Evolutionary conservation across 2,329 filamentous ascomycete species (phyloP).

Genomic region (Helicocarpus griseus): DNA sequence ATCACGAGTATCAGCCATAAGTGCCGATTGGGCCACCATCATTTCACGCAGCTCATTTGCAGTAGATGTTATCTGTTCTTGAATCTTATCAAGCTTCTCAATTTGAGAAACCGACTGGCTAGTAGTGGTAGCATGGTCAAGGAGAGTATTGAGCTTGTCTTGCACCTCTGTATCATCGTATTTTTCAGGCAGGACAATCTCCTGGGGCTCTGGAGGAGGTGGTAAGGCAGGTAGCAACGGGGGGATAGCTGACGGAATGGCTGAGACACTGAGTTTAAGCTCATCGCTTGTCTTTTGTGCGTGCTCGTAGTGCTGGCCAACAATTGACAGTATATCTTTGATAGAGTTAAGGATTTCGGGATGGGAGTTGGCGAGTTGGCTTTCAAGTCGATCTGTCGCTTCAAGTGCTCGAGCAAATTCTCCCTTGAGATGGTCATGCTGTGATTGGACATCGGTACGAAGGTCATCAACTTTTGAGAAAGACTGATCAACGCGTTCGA

Average conservation of each 20-base stretch:
- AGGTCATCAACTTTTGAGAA: conserved; percentile 63
- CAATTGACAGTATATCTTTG: conserved; percentile 72
- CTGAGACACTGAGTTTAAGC: conserved; percentile 46
- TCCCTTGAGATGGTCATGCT: conserved; percentile 74
- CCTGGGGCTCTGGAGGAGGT: conserved; percentile 22
- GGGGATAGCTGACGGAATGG: conserved; percentile 43
- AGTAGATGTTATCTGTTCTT: conserved; percentile 74
- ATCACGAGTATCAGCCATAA: conserved; percentile 67
- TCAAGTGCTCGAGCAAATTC: conserved; percentile 66
- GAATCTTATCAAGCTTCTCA: conserved; percentile 77
- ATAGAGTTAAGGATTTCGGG: conserved; percentile 81
- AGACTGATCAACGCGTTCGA: conserved; percentile 71
- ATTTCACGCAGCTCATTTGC: conserved; percentile 78
- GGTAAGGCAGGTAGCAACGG: conserved; percentile 46
- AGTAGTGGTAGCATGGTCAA: conserved; percentile 44
- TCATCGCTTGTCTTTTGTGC: conserved; percentile 60
- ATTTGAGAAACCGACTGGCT: conserved; percentile 65
- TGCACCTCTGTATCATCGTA: conserved; percentile 52
- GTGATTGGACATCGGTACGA: conserved; percentile 58
- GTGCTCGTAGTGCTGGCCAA: conserved; percentile 81
- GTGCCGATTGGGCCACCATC: conserved; percentile 63
- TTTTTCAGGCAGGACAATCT: conserved; percentile 30
- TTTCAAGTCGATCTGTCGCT: conserved; percentile 66
- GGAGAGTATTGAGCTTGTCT: conserved; percentile 46
- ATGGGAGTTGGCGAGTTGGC: conserved; percentile 69